Conservation (phyloP, 495 filamentous ascomycete genomes). For the Saxophila tyrrhenica region DNA sequence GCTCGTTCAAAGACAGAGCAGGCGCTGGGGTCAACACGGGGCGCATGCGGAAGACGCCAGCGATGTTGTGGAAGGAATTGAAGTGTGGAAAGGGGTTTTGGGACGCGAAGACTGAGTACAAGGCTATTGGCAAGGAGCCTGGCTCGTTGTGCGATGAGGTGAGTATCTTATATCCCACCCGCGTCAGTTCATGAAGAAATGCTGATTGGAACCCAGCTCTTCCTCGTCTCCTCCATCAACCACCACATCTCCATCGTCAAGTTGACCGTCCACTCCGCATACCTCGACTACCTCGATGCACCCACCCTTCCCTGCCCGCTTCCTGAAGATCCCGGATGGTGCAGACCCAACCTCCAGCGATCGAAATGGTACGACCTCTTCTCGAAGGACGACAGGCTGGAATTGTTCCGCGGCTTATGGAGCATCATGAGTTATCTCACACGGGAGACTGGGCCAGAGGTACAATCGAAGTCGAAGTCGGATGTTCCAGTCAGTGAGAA, state of each 20-base stretch:
- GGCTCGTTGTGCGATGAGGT: conserved; percentile 46
- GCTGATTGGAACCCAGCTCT: no score
- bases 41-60: conserved; percentile 24
- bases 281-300: conserved; percentile 45
- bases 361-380: conserved; percentile 75
- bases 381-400: conserved; percentile 50
- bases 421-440: conserved; percentile 21
- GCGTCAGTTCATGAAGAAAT: no score
- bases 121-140: conserved; percentile 53
- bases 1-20: conserved; percentile 44
- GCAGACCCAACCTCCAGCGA: conserved; percentile 42
- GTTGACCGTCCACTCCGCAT: conserved; percentile 55
- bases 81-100: conserved; percentile 37
- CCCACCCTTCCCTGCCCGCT: conserved; percentile 15
- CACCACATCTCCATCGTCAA: conserved; percentile 71
- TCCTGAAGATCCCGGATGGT: conserved; percentile 14
- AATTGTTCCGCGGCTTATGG: conserved; percentile 66
- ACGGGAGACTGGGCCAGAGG: background rate
- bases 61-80: conserved; percentile 28
- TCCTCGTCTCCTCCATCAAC: conserved; percentile 69
- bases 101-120: conserved; percentile 67
- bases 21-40: conserved; percentile 32
- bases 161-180: conserved; percentile 20
- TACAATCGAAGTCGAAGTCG: background rate
- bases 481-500: no score